phyloP scores from a whole-genome alignment of 1,284 basidiomycete species.

The Apiotrichum brassicae region DNA sequence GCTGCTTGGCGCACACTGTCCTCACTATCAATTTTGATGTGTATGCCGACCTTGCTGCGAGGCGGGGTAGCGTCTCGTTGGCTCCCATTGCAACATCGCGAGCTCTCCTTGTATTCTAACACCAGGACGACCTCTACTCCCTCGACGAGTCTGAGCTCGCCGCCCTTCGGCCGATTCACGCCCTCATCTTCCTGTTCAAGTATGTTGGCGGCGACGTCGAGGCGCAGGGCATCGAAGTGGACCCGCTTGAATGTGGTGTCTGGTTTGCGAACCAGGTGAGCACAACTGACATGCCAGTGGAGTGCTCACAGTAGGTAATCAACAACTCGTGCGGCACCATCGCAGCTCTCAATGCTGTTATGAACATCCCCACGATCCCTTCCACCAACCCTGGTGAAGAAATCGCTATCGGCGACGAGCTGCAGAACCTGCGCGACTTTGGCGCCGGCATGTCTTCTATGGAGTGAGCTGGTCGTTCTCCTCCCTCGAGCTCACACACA shows the following conservation, averaged over 20 bases:
- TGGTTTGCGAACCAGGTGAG: slow-evolving; percentile 77
- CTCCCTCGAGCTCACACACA: slow-evolving; percentile 36
- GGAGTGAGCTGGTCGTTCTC: slow-evolving; percentile 33
- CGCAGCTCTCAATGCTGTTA: slow-evolving; percentile 85
- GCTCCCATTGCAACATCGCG: too few relatives aligned
- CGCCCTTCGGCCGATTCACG: slow-evolving; percentile 70
- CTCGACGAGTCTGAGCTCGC: slow-evolving; percentile 67
- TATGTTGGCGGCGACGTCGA: slow-evolving; percentile 60
- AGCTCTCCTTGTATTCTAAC: not conserved
- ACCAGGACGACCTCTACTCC: slow-evolving; percentile 72
- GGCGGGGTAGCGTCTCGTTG: too few relatives aligned
- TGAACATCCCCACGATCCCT: slow-evolving; percentile 56
- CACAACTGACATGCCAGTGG: not conserved
- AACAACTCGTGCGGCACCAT: slow-evolving; percentile 91
- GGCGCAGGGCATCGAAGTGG: slow-evolving; percentile 48
- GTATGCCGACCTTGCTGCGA: too few relatives aligned
- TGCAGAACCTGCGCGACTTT: slow-evolving; percentile 69
- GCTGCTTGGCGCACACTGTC: too few relatives aligned
- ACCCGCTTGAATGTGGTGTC: slow-evolving; percentile 64
- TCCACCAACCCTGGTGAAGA: not conserved
- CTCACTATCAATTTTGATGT: too few relatives aligned
- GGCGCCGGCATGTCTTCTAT: slow-evolving; percentile 76
- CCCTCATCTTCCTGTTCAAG: slow-evolving; percentile 90
- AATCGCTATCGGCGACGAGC: slow-evolving; percentile 49
- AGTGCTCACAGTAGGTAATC: too few relatives aligned